Evolutionary conservation across 1,284 basidiomycete genomes (phyloP), one percentile per base, ranked within the genome.

Genomic region (Meripilus lineatus): DNA sequence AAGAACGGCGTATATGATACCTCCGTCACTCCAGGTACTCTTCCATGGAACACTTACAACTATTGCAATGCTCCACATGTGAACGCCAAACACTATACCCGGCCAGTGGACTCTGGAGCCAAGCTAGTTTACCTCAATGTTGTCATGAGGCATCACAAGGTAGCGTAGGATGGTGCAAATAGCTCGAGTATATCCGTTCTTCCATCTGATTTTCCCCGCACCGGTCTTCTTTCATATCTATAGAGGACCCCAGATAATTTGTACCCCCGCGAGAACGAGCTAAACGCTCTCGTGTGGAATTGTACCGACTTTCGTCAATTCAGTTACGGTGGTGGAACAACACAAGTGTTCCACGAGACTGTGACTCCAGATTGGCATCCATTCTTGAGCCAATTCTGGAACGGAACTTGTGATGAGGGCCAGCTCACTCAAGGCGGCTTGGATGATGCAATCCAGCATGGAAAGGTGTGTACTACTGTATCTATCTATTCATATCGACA

Each of bases 11-110:
- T 73, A 32, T 71, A 72, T 51, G 66, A 68, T 43, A 61, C 68
- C 3, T 74, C 72, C 3, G 26, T 51, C 21, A 73, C 71, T 5
- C 71, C 72, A 5, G 48, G 52, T 1, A 24, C 52, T 47, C 53
- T 67, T 4, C 67, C 71, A 0, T 75, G 72, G 74, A 66, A 74
- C 57, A 74, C 69, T 4, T 76, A 75, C 58, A 74, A 74, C 44
- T 76, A 77, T 48, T 76, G 74, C 56, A 76, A 77, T 42, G 74
- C 75, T 0, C 72, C 74, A 0, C 74, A 73, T 47, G 70, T 74
- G 50, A 71, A 67, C 50, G 52, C 58, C 1, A 58, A 53, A 36
- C 64, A 71, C 46, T 74, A 74, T 46, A 25, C 44, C 4, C 25
- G 38, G 2, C 68, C 67, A 21, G 52, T 61, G 36, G 46, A 52